phyloP scores from a whole-genome alignment of 192 early-diverging fungal species.

The Coemansia sp. region DNA sequence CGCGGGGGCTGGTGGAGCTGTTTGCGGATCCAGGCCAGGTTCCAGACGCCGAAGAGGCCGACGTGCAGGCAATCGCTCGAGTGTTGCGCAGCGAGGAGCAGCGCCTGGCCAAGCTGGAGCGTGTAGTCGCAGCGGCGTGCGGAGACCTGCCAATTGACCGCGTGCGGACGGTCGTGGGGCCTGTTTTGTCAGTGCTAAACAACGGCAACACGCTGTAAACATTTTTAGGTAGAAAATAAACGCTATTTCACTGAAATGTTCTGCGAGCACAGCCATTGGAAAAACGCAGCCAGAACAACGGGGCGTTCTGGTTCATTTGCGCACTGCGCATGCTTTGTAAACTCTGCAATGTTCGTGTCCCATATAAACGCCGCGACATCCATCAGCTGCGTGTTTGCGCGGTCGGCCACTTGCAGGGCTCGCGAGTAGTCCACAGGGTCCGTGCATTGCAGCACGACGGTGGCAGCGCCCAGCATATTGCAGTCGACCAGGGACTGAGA shows the following conservation, averaged over 20 bases:
- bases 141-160: slow-evolving; percentile 51
- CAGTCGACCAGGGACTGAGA: slow-evolving; percentile 15
- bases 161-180: slow-evolving; percentile 49
- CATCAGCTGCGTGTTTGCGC: slow-evolving; percentile 28
- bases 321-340: slow-evolving; percentile 20
- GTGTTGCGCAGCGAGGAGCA: slow-evolving; percentile 39
- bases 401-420: slow-evolving; percentile 27
- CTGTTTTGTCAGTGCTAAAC: slow-evolving; percentile 51
- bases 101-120: slow-evolving; percentile 51
- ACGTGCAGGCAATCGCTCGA: slow-evolving; percentile 30
- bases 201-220: slow-evolving; percentile 36
- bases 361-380: slow-evolving; percentile 35
- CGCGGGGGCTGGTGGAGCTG: slow-evolving; percentile 12
- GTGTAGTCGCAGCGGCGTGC: slow-evolving; percentile 52
- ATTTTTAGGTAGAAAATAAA: background rate
- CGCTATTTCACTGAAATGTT: too few species aligned
- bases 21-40: background rate
- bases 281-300: too few species aligned
- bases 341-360: slow-evolving; percentile 48
- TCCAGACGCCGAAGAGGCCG: slow-evolving; percentile 22
- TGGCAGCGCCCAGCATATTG: slow-evolving; percentile 31
- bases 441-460: slow-evolving; percentile 30
- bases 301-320: too few species aligned
- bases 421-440: slow-evolving; percentile 20
- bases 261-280: too few species aligned